phyloP scores from a whole-genome alignment of 202 grass and related monocot species.

The Eragrostis tef region DNA sequence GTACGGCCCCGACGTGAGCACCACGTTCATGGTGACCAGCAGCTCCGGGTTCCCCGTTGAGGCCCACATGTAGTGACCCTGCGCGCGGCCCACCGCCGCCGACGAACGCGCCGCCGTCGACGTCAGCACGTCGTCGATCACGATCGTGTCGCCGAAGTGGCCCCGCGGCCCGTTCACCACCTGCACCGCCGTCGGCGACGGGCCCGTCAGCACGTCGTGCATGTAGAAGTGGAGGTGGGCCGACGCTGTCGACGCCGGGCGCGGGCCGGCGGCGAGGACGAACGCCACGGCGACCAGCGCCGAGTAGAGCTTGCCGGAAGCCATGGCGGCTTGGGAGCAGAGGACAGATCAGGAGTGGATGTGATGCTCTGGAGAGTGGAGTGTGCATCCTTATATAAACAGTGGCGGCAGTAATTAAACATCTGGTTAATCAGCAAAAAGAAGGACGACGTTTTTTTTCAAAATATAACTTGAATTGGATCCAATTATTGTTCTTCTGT shows the following conservation, averaged over 20 bases:
- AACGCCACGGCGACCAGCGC: background rate
- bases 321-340: background rate
- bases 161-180: constrained; percentile 2
- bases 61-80: constrained; percentile 43
- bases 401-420: too few relatives aligned
- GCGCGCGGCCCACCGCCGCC: constrained; percentile 43
- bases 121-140: constrained; percentile 56
- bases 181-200: constrained; percentile 35
- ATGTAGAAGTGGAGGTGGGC: constrained; percentile 65
- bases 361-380: background rate
- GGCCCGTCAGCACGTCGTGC: constrained; percentile 49
- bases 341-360: background rate
- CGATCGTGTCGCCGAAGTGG: constrained; percentile 42
- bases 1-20: constrained; percentile 49
- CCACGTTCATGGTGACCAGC: constrained; percentile 32
- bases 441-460: too few relatives aligned
- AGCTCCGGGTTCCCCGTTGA: constrained; percentile 28
- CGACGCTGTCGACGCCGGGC: constrained; percentile 13
- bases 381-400: background rate
- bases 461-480: too few relatives aligned
- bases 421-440: too few relatives aligned
- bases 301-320: constrained; percentile 33
- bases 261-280: background rate
- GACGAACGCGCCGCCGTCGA: constrained; percentile 33
- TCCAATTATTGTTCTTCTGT: background rate